phyloP scores from a whole-genome alignment of 495 filamentous ascomycete species.

The Penicillium psychrofluorescens region DNA sequence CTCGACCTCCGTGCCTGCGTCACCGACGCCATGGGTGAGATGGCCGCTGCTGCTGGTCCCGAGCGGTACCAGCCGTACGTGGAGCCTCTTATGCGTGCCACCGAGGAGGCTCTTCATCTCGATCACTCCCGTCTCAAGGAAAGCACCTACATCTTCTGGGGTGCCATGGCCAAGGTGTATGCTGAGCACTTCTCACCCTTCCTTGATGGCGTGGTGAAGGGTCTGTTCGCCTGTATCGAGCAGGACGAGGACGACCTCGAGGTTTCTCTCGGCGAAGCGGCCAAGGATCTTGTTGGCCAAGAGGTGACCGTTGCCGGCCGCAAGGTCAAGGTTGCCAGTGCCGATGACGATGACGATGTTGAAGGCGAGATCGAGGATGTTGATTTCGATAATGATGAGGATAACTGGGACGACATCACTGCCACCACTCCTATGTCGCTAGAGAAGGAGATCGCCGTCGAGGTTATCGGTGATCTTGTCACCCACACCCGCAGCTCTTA shows the following conservation, averaged over 20 bases:
- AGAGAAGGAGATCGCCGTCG: slow-evolving; percentile 95
- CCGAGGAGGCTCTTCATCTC: slow-evolving; percentile 84
- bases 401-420: slow-evolving; percentile 76
- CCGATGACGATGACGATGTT: slow-evolving; percentile 50
- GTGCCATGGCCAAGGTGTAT: slow-evolving; percentile 89
- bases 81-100: slow-evolving; percentile 77
- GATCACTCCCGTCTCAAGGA: slow-evolving; percentile 86
- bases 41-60: slow-evolving; percentile 80
- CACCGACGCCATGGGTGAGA: slow-evolving; percentile 85
- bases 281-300: slow-evolving; percentile 68
- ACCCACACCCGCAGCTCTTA: slow-evolving; percentile 69
- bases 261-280: slow-evolving; percentile 69
- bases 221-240: slow-evolving; percentile 75
- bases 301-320: slow-evolving; percentile 71
- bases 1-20: slow-evolving; percentile 84
- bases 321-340: slow-evolving; percentile 70
- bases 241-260: slow-evolving; percentile 85
- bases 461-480: slow-evolving; percentile 89
- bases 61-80: slow-evolving; percentile 87
- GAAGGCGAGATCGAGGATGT: slow-evolving; percentile 54
- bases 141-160: slow-evolving; percentile 96
- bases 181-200: slow-evolving; percentile 82
- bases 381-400: slow-evolving; percentile 67
- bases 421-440: slow-evolving; percentile 80
- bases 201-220: slow-evolving; percentile 77